Base-by-base conservation (phyloP, 192 early-diverging fungal genomes). In the Backusella australiensis region DNA sequence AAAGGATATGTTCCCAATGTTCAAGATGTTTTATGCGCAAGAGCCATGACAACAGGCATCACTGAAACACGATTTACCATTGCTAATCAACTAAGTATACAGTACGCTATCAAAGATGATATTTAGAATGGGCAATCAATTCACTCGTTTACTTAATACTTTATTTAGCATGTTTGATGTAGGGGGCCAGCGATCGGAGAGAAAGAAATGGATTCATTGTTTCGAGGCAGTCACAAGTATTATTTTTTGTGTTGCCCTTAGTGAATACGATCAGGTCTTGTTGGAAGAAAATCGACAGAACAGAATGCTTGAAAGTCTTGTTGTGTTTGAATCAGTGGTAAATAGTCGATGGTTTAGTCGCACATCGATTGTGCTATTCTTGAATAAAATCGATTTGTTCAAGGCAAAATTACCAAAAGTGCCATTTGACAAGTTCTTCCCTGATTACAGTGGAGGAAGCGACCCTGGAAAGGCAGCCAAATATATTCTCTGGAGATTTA, bases 41-140 rank as follows among this genome's bases (percentile, higher is more conserved):
- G 97, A 73, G 94, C 96, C 63, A 99, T 97, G 84, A 98, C 97
- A 3, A 99, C 96, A 12, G 96, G 96, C 75, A 99, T 99, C 75
- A 96, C 93, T 15, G 97, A 99, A 85, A 97, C 95, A 34, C 91
- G 87, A 87, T 23, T 94, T 87, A 94, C 90, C 75, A 96, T 97
- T 89, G 95, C 93, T 32, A 94, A 96, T n/a, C 92, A 94, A 80
- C 86, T 97, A 34, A 96, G 86, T 83, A 90, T 99, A 86, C 94
- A 94, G 93, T 86, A 90, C 86, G 91, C 89, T 14, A 32, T 32
- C 17, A 66, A 19, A 49, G 4, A 49, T 49, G 19, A 49, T 49
- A 49, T 49, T 44, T 44, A 14, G 17, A 15, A 6, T n/a, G 17
- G 17, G 19, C 19, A 7, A 49, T 6, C 53, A n/a, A 34, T 21